Base-by-base conservation (phyloP, 2,329 filamentous ascomycete genomes). In the Paracamarosporium sp. region DNA sequence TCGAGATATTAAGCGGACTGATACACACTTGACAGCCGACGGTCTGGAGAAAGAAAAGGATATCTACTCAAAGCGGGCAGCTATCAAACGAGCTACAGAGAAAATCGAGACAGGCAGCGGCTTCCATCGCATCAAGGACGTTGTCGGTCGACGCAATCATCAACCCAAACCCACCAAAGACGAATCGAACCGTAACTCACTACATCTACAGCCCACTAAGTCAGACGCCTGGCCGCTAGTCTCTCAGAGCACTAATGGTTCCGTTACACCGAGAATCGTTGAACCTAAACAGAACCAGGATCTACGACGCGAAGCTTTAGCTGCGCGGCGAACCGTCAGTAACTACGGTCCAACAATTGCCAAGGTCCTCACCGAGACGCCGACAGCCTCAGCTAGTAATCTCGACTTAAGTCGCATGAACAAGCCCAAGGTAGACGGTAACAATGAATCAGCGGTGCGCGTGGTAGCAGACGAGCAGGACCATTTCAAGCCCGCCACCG, bases 121-220 rank as follows among this genome's bases (percentile, higher is more conserved):
- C 0, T 84, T 97, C 55, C 91, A 90, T 1, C 88, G 91, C 33
- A 93, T 97, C 73, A 93, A 93, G 70, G 92, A 94, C 71, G 92
- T 88, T 2, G 90, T 97, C 33, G 91, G 91, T 31, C 70, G 80
- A 33, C 76, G 78, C 22, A 74, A 73, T 12, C 78, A 81, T 60
- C 73, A 79, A 17, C 70, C 73, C 31, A 80, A 76, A 51, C 60
- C 73, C 12, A 69, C 73, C 1, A 78, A 75, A 56, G 73, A 78
- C 2, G 74, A 75, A 8, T 72, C 75, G 25, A 57, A 59, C 2
- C 67, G 69, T 8, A 53, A 63, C 24, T 56, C 63, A n/a, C 30
- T 68, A 13, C 63, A 68, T 54, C 35, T 68, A 12, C 63, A 68
- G 53, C 65, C 65, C 15, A 61, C 60, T 54, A 67, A 61, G 53